Base-by-base conservation (phyloP, 352 stramenopile genomes). In the Globisporangium yorkense region DNA sequence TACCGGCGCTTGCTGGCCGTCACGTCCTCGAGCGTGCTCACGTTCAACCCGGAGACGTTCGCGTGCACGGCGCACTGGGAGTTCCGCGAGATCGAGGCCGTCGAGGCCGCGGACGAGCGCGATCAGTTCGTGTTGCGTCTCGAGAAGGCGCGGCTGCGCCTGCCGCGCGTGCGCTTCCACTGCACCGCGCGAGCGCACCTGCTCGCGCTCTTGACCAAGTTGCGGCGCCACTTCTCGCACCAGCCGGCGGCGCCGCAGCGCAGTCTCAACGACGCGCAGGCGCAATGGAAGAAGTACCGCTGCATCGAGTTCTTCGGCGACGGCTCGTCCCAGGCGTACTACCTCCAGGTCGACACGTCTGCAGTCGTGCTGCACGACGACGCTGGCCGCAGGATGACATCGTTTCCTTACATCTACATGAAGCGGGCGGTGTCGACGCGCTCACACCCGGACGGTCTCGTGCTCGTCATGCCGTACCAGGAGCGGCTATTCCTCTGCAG, bases 221-320 rank as follows among this genome's bases (percentile, higher is more conserved):
- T 91, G 31, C 55, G 73, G 48, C 78, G 66, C 24, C 68, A 77
- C 45, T 78, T 69, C 35, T 62, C 72, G 15, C 67, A 79, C 31
- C 67, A 72, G 20, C 64, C 74, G 3, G 57, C 83, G 8, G 57
- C 66, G 33, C 20, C 44, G 20, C 20, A 24, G 18, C 68, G 79
- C 69, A 54, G 21, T 43, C 44, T 18, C 12, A 20, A 51, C 10
- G 20, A n/a, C 47, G 37, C 20, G 18, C 24, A 45, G 8, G 29
- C 29, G 15, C 59, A 59, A 35, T 66, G 60, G 50, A 76, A 37
- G 8, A 67, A 85, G 45, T 89, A 76, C 54, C 67, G 70, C 9
- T 91, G 81, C 65, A 78, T 80, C 48, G 75, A 88, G 66, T 67
- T 85, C 60, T 89, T 75, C 45, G 81, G 74, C n/a, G 72, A 91